A percentile compares a stretch with the other conserved stretches of the same genome.
These are phyloP conservation scores for Alternaria sp. DNA, from an alignment of 2,329 filamentous ascomycete genomes.

Conservation along the genomic window DNA sequence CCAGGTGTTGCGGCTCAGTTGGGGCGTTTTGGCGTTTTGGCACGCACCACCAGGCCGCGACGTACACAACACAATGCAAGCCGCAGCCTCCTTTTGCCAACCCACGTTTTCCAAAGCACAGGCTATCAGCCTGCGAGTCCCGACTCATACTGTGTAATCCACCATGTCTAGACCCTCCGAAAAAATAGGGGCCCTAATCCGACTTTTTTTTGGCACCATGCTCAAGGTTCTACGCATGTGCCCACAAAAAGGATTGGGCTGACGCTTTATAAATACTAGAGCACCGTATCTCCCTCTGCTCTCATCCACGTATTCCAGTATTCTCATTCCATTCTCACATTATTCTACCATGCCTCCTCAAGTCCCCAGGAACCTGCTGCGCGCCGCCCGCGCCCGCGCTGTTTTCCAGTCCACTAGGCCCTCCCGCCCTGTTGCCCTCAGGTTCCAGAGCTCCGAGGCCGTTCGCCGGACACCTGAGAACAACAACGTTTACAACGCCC, in stretches of 20 bases:
- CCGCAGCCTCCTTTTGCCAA: slow-evolving; percentile 14
- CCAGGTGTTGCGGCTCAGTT: slow-evolving; percentile 10
- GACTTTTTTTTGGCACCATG: slow-evolving; percentile 15
- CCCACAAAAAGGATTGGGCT: slow-evolving; percentile 16
- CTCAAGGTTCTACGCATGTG: slow-evolving; percentile 5
- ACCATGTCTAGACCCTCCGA: slow-evolving; percentile 18
- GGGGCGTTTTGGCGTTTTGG: slow-evolving; percentile 1
- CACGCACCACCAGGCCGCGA: slow-evolving; percentile 14
- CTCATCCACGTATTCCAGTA: slow-evolving; percentile 5
- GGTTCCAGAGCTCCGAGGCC: slow-evolving; percentile 17
- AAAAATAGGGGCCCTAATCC: slow-evolving; percentile 15
- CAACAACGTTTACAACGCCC: slow-evolving; percentile 11
- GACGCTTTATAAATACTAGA: slow-evolving; percentile 8
- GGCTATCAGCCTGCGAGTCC: slow-evolving; percentile 14
- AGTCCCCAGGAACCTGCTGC: slow-evolving; percentile 18
- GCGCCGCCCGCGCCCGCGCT: slow-evolving; percentile 15
- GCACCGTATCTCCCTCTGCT: not conserved
- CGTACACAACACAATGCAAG: slow-evolving; percentile 16
- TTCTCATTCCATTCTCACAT: not conserved
- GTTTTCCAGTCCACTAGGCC: slow-evolving; percentile 19
- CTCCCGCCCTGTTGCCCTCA: slow-evolving; percentile 5
- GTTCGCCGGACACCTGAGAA: slow-evolving; percentile 9
- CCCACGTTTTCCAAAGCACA: slow-evolving; percentile 18
- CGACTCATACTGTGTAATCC: slow-evolving; percentile 12
- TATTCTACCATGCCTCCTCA: slow-evolving; percentile 16